Evolutionary conservation across 306 rosid species (phyloP), one percentile per base, ranked within the genome.

Genomic region (Pterocarpus santalinus): DNA sequence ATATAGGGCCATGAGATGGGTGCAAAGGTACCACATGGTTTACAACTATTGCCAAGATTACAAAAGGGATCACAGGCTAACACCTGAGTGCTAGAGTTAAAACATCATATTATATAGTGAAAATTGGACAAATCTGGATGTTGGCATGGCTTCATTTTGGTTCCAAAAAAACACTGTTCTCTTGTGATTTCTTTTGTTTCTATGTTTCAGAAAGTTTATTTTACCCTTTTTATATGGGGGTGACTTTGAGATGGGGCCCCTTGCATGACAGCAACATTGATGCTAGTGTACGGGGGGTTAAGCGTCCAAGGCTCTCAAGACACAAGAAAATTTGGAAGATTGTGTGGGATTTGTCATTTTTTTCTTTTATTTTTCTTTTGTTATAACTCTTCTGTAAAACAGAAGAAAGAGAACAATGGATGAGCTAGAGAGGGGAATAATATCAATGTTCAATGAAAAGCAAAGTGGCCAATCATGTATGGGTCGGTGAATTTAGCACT

Each of bases 41-140:
- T 95, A 95, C 79, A 85, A 95, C 85, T 95, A 95, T 85, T 95
- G 99, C 83, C 84, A 69, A 82, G 98, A 95, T 76, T 36, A 71
- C 49, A 92, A 91, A 80, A 90, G 99, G 72, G 98, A 95, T 80
- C 99, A 93, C 76, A 90, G 94, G 3, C 72, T 89, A 67, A 95
- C 99, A 62, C 99, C 98, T 3, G 99, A 95, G 78, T 95, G 99
- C 64, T 88, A 88, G 90, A 58, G 84, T 79, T 88, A 53, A 38
- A 13, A 71, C 7, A 13, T 47, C 17, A 51, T 12, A 14, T 9
- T 51, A 13, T 51, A 15, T 2, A 51, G 13, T 2, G n/a, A 8
- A n/a, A 47, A 10, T 39, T 63, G 79, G 47, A 9, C 47, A 38
- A 72, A 57, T 12, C 39, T 65, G 35, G 81, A 10, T 66, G n/a